Base-by-base conservation (phyloP, 73 alveolate species). In the Durusdinium trenchii region DNA sequence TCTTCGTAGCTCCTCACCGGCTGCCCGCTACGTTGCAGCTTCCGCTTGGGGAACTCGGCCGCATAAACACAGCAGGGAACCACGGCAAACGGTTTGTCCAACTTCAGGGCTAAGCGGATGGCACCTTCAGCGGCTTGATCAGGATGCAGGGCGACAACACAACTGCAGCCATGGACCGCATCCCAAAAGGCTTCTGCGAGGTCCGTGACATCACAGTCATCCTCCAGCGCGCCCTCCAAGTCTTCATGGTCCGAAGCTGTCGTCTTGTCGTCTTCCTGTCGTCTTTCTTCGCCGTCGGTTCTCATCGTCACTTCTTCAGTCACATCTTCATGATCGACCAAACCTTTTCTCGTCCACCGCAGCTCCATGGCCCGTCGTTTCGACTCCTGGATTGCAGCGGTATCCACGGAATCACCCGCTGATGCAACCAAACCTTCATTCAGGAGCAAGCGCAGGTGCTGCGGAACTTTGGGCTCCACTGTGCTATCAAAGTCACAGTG, bases 51-150 rank as follows among this genome's bases (percentile, higher is more conserved):
- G 32, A 69, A 71, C 28, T 67, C 89, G 36, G 86, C 89, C 9
- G 98, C 84, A 52, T 91, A 91, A 76, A 69, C 89, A 43, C 98
- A 91, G 87, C 98, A 91, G 52, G 98, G 98, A 54, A 91, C 98
- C 73, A 91, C 75, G 20, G 98, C 98, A 43, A 76, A 91, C 78
- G 98, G 98, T 60, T 91, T 91, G 38, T 32, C 46, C 98, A 91
- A 43, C 61, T 42, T 46, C 52, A 91, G 89, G 26, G 98, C 98
- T 57, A 91, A 30, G 61, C 89, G 89, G 3, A 91, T n/a, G 45
- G 89, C 36, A 6, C 75, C 52, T 45, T 91, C 98, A 1, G 98
- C 89, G 23, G 98, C 98, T 48, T 91, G 98, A 45, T 91, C 98
- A 1, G 98, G 89, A 23, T 91, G 98, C 98, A 91, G n/a, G 10